These are phyloP conservation scores for Alternaria incomplexa DNA, from an alignment of 2,329 filamentous ascomycete species.

Conservation along the genomic window DNA sequence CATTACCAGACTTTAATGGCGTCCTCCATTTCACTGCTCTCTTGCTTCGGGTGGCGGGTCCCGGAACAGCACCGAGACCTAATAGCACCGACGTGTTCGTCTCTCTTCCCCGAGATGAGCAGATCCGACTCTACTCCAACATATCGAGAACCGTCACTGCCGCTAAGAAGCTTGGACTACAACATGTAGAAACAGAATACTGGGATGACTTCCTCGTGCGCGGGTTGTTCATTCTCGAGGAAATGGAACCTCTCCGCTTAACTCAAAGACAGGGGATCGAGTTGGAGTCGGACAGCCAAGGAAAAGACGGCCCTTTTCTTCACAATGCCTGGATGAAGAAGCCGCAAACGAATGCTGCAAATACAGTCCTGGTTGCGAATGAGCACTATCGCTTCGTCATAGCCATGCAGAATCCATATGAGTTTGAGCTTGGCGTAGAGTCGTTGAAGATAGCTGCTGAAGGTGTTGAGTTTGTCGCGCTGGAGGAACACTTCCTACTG, in stretches of 20 bases:
- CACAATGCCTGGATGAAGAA: slow-evolving; percentile 90
- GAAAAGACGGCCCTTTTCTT: slow-evolving; percentile 77
- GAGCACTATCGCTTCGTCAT: slow-evolving; percentile 80
- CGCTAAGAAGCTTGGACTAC: slow-evolving; percentile 75
- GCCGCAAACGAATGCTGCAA: slow-evolving; percentile 61
- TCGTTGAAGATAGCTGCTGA: slow-evolving; percentile 76
- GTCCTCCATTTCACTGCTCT: slow-evolving; percentile 88
- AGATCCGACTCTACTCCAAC: slow-evolving; percentile 81
- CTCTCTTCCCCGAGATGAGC: slow-evolving; percentile 78
- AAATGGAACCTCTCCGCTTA: slow-evolving; percentile 32
- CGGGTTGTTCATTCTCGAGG: slow-evolving; percentile 69
- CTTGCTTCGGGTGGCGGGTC: slow-evolving; percentile 80
- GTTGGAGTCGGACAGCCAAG: slow-evolving; percentile 39
- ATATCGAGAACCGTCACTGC: slow-evolving; percentile 83
- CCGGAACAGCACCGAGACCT: slow-evolving; percentile 73
- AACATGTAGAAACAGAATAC: slow-evolving; percentile 78
- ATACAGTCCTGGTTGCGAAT: slow-evolving; percentile 76
- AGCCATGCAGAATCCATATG: slow-evolving; percentile 91
- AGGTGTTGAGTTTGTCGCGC: slow-evolving; percentile 73
- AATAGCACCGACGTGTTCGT: slow-evolving; percentile 73
- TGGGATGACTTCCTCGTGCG: slow-evolving; percentile 97
- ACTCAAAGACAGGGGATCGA: slow-evolving; percentile 44
- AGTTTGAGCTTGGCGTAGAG: slow-evolving; percentile 90
- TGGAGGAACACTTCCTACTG: slow-evolving; percentile 69
- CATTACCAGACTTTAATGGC: slow-evolving; percentile 87